Conservation (phyloP, 371 early-diverging fungal species). For the Phascolomyces articulosus region DNA sequence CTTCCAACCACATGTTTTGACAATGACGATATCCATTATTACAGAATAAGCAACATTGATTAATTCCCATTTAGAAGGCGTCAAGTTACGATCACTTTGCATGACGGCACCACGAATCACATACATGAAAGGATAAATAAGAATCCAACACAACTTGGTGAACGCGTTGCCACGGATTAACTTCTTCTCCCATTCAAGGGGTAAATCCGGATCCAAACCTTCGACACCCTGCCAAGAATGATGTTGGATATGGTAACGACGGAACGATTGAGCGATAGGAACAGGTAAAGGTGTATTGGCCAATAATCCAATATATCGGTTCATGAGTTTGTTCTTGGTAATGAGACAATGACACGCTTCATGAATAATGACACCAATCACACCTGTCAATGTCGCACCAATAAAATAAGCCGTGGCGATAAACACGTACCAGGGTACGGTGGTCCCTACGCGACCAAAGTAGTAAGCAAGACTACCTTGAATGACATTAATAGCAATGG, state of each 20-base stretch:
- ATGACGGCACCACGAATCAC: slow-evolving; percentile 85
- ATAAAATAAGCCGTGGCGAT: slow-evolving; percentile 72
- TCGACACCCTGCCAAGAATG: slow-evolving; percentile 96
- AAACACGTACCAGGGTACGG: slow-evolving; percentile 63
- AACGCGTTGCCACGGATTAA: slow-evolving; percentile 79
- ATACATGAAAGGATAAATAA: slow-evolving; percentile 91
- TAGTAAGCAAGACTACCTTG: slow-evolving; percentile 82
- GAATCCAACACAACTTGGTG: slow-evolving; percentile 79
- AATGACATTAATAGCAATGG: slow-evolving; percentile 63
- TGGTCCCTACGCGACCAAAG: slow-evolving; percentile 67
- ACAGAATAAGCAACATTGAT: slow-evolving; percentile 78
- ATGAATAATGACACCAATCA: slow-evolving; percentile 86
- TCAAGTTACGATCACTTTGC: slow-evolving; percentile 61
- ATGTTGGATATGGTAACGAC: slow-evolving; percentile 96
- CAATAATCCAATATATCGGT: slow-evolving; percentile 81
- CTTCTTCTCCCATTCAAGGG: slow-evolving; percentile 84
- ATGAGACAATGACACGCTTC: slow-evolving; percentile 91
- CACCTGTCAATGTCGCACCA: slow-evolving; percentile 82
- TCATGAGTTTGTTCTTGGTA: slow-evolving; percentile 65
- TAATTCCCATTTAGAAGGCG: slow-evolving; percentile 80
- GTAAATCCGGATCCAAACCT: slow-evolving; percentile 96
- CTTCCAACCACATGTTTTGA: slow-evolving; percentile 62
- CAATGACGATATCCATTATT: slow-evolving; percentile 60
- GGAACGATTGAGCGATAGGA: slow-evolving; percentile 83
- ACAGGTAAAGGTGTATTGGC: slow-evolving; percentile 88